These are phyloP conservation scores for Pisolithus albus DNA, from an alignment of 768 basidiomycete species.

Conservation along the genomic window DNA sequence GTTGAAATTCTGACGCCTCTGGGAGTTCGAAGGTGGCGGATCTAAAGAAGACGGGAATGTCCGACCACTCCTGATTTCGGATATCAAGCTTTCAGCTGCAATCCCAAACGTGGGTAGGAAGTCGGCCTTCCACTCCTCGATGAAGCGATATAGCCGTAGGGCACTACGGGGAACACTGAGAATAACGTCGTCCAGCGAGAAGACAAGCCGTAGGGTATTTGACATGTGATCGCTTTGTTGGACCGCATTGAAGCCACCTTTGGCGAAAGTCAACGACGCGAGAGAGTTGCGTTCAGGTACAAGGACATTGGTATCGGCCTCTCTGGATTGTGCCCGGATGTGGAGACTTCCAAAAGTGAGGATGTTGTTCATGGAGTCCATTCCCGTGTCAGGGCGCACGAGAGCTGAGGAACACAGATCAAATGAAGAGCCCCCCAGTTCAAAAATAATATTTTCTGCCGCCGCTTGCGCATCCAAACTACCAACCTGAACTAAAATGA, in stretches of 20 bases:
- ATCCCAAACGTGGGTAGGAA: slow-evolving; percentile 71
- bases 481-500: slow-evolving; percentile 37
- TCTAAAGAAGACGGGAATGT: slow-evolving; percentile 28
- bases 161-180: slow-evolving; percentile 75
- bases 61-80: slow-evolving; percentile 48
- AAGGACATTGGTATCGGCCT: slow-evolving; percentile 32
- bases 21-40: slow-evolving; percentile 19
- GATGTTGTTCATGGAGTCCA: slow-evolving; percentile 42
- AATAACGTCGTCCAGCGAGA: slow-evolving; percentile 39
- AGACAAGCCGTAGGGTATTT: slow-evolving; percentile 36
- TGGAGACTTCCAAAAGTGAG: slow-evolving; percentile 46
- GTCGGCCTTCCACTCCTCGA: slow-evolving; percentile 78
- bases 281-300: slow-evolving; percentile 48
- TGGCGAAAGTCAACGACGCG: slow-evolving; percentile 49
- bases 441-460: slow-evolving; percentile 64
- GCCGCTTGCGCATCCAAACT: slow-evolving; percentile 52
- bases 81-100: slow-evolving; percentile 55
- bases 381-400: slow-evolving; percentile 9
- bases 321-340: slow-evolving; percentile 50
- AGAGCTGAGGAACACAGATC: slow-evolving; percentile 18
- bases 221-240: slow-evolving; percentile 40
- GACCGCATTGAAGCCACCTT: slow-evolving; percentile 41
- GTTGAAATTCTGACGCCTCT: slow-evolving; percentile 10
- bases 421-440: slow-evolving; percentile 39
- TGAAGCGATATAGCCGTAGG: slow-evolving; percentile 67